Evolutionary conservation across 768 basidiomycete genomes (phyloP).

Genomic region (Lentinula lateritia): DNA sequence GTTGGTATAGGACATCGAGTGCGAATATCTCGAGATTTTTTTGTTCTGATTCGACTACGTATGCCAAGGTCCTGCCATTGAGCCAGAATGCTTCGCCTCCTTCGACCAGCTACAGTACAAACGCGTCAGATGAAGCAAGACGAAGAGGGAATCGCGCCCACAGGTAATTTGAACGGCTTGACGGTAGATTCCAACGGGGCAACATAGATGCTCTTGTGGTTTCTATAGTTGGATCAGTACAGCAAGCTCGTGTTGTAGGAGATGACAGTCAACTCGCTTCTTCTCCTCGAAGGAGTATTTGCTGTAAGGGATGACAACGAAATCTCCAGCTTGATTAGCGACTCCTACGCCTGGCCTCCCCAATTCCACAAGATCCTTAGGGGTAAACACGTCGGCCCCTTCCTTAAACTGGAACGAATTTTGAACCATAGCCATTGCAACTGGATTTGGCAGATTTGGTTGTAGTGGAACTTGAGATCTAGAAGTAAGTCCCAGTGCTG

Average conservation of each 20-base stretch:
- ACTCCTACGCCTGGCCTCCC: constrained; percentile 60
- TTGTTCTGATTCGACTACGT: constrained; percentile 52
- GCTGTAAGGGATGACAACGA: constrained; percentile 61
- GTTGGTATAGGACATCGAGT: constrained; percentile 42
- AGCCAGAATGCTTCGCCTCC: constrained; percentile 83
- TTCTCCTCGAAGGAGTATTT: constrained; percentile 70
- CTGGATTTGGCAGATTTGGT: constrained; percentile 10
- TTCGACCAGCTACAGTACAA: constrained; percentile 40
- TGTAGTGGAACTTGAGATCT: constrained; percentile 44
- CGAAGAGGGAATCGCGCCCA: constrained; percentile 18
- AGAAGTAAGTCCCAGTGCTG: constrained; percentile 38
- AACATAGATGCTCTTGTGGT: constrained; percentile 63
- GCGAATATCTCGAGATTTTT: constrained; percentile 55
- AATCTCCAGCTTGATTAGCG: constrained; percentile 64
- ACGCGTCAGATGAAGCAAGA: neutral
- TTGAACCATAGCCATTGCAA: constrained; percentile 18
- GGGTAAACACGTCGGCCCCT: constrained; percentile 57
- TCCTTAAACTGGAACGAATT: constrained; percentile 53
- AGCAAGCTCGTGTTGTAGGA: neutral
- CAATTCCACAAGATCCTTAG: constrained; percentile 64
- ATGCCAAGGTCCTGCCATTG: constrained; percentile 60
- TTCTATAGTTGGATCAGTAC: constrained; percentile 33
- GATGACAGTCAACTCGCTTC: constrained; percentile 42
- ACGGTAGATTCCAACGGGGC: constrained; percentile 46
- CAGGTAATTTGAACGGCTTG: constrained; percentile 48